phyloP scores from a whole-genome alignment of 2,329 filamentous ascomycete genomes.

The Fusarium sp. region DNA sequence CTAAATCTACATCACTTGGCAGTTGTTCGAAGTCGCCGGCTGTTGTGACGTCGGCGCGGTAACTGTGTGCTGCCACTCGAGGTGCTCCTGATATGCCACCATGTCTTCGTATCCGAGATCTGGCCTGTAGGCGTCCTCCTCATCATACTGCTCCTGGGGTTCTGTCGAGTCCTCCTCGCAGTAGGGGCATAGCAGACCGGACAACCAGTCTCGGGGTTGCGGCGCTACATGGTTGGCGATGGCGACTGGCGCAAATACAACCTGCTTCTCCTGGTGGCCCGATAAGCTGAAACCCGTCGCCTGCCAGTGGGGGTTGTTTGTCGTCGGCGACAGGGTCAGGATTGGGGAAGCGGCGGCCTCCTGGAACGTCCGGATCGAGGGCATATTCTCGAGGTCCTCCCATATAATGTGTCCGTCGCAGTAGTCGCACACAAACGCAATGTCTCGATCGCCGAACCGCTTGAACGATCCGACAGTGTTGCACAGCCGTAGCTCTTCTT shows the following conservation, averaged over 20 bases:
- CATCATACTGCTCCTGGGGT: conserved; percentile 58
- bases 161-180: conserved; percentile 64
- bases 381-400: conserved; percentile 65
- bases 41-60: conserved; percentile 51
- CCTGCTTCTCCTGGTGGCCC: conserved; percentile 57
- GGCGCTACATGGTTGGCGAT: conserved; percentile 68
- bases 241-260: conserved; percentile 67
- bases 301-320: conserved; percentile 60
- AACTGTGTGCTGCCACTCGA: conserved; percentile 66
- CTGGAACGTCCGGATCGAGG: conserved; percentile 54
- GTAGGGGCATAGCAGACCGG: conserved; percentile 63
- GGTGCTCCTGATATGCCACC: conserved; percentile 61
- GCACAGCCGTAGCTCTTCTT: conserved; percentile 63
- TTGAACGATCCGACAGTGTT: conserved; percentile 66
- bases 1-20: conserved; percentile 56
- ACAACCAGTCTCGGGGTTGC: conserved; percentile 61
- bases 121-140: conserved; percentile 61
- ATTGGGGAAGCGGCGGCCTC: conserved; percentile 38
- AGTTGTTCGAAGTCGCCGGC: conserved; percentile 50
- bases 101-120: conserved; percentile 63
- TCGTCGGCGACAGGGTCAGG: conserved; percentile 39
- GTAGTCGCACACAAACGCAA: conserved; percentile 70
- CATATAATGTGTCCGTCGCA: conserved; percentile 70
- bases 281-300: conserved; percentile 56
- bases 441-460: conserved; percentile 63